Evolutionary conservation across 208 protist genomes (phyloP), one percentile per base, ranked within the genome.

Genomic region (Acanthamoeba rhysodes): DNA sequence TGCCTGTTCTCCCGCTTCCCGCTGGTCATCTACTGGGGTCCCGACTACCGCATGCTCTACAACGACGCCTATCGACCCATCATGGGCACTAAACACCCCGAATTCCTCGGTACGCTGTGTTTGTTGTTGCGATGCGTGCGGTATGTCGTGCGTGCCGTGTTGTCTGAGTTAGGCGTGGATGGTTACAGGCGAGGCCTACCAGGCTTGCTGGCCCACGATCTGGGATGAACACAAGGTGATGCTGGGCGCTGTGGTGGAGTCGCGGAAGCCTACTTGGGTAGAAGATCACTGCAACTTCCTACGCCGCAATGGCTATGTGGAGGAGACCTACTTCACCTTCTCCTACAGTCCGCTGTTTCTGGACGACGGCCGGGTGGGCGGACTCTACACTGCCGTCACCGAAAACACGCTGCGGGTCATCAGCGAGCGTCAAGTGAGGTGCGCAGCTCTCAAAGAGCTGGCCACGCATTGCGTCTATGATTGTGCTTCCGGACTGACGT

Each of bases 241-340:
- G 8, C 41, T 87, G 20, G 22, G 32, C n/a, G 2, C 50, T 4
- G 78, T 87, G 50, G 32, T 8, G 48, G 2, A 34, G 20, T 87
- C 78, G n/a, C 59, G 37, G 32, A 2, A 20, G 41, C 1, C 78
- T 48, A 87, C 59, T 27, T 87, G 41, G 41, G 27, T 87, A 2
- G 78, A 87, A 6, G 48, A 87, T 27, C 48, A 64, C n/a, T 64
- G 37, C n/a, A 87, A 64, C 32, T 9, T 12, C 24, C 3, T 87
- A 4, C 16, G 64, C 50, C 78, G 78, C 48, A 27, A 87, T 24
- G 78, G 78, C 4, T 87, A 87, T n/a, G 1, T 87, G 50, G 78
- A 87, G 87, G 87, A 93, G 27, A 29, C 9, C 37, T 93, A 93
- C 37, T 93, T 93, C 87, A 93, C 62, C 34, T 93, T 37, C 45